Evolutionary conservation across 2,329 filamentous ascomycete genomes (phyloP).

Genomic region (Hymenoscyphus albidus): DNA sequence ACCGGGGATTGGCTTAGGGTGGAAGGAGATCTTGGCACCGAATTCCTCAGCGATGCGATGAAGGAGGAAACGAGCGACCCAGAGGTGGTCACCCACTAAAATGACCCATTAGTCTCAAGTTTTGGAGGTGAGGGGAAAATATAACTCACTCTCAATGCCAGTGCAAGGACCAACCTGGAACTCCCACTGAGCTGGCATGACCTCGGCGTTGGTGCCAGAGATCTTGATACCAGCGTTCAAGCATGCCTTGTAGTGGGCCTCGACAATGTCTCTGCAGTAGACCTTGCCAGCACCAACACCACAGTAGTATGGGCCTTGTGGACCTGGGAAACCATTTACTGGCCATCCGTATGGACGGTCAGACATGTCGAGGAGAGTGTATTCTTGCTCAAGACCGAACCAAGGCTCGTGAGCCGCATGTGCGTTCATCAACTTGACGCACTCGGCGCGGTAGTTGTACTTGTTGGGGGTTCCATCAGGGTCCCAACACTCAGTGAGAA

Average conservation of each 20-base stretch:
- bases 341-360: conserved; percentile 93
- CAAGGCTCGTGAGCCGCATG: conserved; percentile 82
- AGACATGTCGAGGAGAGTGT: conserved; percentile 82
- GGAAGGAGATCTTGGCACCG: conserved; percentile 89
- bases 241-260: conserved; percentile 84
- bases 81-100: conserved; percentile 89
- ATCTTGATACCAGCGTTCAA: conserved; percentile 88
- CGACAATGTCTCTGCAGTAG: conserved; percentile 95
- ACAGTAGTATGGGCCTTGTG: conserved; percentile 94
- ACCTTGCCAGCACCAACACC: conserved; percentile 97
- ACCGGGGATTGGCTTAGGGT: conserved; percentile 92
- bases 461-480: conserved; percentile 94
- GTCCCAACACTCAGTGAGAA: conserved; percentile 93
- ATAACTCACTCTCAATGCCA: conserved; percentile 70
- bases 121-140: conserved; percentile 3
- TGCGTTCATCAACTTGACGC: conserved; percentile 81
- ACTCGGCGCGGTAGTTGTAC: conserved; percentile 96
- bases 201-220: conserved; percentile 97
- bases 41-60: conserved; percentile 94
- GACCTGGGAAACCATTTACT: conserved; percentile 71
- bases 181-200: conserved; percentile 98
- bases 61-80: conserved; percentile 86
- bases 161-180: conserved; percentile 91
- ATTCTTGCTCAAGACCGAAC: conserved; percentile 98
- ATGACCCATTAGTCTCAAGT: conserved; percentile 24